These are phyloP conservation scores for Ligustrum vulgare DNA, from an alignment of 257 asterid genomes.

Conservation along the genomic window DNA sequence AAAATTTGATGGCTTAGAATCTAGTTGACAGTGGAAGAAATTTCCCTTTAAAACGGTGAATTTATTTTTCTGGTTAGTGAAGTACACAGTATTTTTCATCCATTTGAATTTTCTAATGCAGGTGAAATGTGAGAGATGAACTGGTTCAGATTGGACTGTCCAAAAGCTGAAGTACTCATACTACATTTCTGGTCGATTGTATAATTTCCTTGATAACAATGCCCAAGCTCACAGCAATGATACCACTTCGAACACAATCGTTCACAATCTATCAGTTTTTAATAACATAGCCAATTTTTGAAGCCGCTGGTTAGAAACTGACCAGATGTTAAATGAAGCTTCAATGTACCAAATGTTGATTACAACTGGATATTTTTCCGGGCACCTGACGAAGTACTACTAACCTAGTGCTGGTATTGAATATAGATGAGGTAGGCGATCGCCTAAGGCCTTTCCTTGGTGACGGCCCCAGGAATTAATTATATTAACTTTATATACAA, in stretches of 20 bases:
- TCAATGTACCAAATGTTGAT: too few relatives aligned
- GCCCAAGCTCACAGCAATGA: constrained; percentile 77
- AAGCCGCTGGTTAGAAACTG: constrained; percentile 91
- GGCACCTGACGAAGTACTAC: too few relatives aligned
- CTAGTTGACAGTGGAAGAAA: background rate
- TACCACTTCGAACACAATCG: constrained; percentile 48
- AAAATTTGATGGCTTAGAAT: background rate
- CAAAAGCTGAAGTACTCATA: constrained; percentile 81
- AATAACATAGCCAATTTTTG: constrained; percentile 57
- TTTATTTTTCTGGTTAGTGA: too few relatives aligned
- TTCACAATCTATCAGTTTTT: constrained; percentile 61
- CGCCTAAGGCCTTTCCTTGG: too few relatives aligned
- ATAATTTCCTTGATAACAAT: constrained; percentile 62
- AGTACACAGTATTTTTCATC: background rate
- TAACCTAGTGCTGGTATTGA: too few relatives aligned
- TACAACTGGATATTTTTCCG: too few relatives aligned
- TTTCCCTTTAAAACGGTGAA: background rate
- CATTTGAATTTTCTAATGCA: constrained; percentile 21
- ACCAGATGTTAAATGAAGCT: too few relatives aligned
- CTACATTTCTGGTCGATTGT: constrained; percentile 60
- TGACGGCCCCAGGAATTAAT: too few relatives aligned
- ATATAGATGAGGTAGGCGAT: too few relatives aligned
- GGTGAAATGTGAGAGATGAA: constrained; percentile 79
- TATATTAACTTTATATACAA: too few relatives aligned
- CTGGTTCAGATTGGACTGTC: constrained; percentile 75